phyloP scores from a whole-genome alignment of 805 yeast genomes.

The Saccharomyces mikatae region DNA sequence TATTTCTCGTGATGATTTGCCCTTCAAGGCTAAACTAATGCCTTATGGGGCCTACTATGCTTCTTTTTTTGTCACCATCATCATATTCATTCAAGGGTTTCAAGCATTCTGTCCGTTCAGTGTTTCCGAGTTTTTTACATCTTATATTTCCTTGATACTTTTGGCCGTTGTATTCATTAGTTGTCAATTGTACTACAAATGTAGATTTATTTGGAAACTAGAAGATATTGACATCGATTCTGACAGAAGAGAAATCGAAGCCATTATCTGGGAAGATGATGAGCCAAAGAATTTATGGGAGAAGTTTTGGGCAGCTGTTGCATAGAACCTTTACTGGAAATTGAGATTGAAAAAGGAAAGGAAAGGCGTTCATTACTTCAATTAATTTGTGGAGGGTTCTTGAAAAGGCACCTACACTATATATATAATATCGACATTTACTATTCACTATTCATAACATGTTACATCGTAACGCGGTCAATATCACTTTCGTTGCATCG shows the following conservation, averaged over 20 bases:
- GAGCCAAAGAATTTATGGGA: conserved; percentile 46
- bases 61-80: conserved; percentile 41
- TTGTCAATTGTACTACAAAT: conserved; percentile 44
- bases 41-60: conserved; percentile 61
- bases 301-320: conserved; percentile 40
- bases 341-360: neutral
- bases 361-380: neutral
- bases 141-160: conserved; percentile 55
- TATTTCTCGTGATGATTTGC: conserved; percentile 54
- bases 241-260: conserved; percentile 55
- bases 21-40: conserved; percentile 59
- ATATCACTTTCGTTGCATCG: neutral
- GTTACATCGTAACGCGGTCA: neutral
- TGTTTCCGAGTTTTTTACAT: conserved; percentile 51
- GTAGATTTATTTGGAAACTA: conserved; percentile 37
- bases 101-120: conserved; percentile 48
- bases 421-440: neutral
- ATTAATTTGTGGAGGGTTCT: neutral
- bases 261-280: conserved; percentile 45
- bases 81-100: conserved; percentile 65
- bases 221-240: conserved; percentile 59
- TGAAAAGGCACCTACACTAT: neutral
- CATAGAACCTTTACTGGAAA: conserved; percentile 9
- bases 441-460: neutral
- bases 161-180: conserved; percentile 43